Evolutionary conservation across 176 grass and related monocot species (phyloP).

Genomic region (Metroxylon sagu): DNA sequence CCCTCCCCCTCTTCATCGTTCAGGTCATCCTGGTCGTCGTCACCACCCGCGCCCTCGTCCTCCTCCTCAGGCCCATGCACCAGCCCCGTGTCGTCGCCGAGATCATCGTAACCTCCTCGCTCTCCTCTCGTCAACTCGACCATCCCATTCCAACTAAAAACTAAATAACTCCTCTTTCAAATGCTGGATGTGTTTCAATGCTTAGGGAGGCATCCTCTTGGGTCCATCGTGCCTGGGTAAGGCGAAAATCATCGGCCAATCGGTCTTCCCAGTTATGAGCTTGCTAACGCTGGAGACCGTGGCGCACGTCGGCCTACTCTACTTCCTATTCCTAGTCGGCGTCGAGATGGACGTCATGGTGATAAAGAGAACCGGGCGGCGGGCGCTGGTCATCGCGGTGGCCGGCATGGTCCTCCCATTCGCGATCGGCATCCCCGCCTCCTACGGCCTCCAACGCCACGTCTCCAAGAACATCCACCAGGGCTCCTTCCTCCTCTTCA

Average conservation of each 20-base stretch:
- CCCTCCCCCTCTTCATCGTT: slow-evolving; percentile 54
- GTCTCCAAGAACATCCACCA: slow-evolving; percentile 3
- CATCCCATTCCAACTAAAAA: background rate
- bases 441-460: background rate
- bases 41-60: slow-evolving; percentile 27
- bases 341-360: slow-evolving; percentile 51
- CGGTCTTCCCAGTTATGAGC: slow-evolving; percentile 46
- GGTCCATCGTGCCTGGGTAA: slow-evolving; percentile 57
- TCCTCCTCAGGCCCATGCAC: slow-evolving; percentile 45
- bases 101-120: slow-evolving; percentile 30
- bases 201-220: slow-evolving; percentile 38
- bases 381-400: slow-evolving; percentile 42
- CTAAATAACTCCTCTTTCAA: background rate
- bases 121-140: background rate
- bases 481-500: slow-evolving; percentile 45
- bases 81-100: slow-evolving; percentile 59
- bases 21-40: slow-evolving; percentile 53
- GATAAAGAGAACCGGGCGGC: slow-evolving; percentile 16
- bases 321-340: slow-evolving; percentile 55
- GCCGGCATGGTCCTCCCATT: slow-evolving; percentile 45
- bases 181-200: background rate
- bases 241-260: slow-evolving; percentile 20
- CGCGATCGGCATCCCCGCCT: slow-evolving; percentile 26
- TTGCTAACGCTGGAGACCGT: slow-evolving; percentile 56
- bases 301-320: slow-evolving; percentile 59